These are phyloP conservation scores for Lactifluus piperatus DNA, from an alignment of 768 basidiomycete genomes.

Conservation along the genomic window DNA sequence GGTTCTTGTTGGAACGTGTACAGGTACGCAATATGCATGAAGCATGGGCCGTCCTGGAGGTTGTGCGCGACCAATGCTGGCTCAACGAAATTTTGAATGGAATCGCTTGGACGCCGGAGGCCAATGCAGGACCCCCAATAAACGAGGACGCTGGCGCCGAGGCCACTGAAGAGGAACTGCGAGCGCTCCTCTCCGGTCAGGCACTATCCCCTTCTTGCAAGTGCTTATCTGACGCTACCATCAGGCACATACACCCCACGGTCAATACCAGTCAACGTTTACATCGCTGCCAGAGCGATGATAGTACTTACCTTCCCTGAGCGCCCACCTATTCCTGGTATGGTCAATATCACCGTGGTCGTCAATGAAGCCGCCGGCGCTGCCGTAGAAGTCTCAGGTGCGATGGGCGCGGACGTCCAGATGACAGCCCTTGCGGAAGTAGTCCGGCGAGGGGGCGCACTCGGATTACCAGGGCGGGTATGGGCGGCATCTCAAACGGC, in stretches of 20 bases:
- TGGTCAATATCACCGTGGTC: constrained; percentile 54
- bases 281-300: constrained; percentile 41
- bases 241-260: constrained; percentile 45
- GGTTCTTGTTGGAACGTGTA: constrained; percentile 61
- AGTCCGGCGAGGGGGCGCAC: constrained; percentile 59
- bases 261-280: constrained; percentile 68
- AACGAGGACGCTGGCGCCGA: constrained; percentile 27
- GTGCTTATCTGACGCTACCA: neutral
- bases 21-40: constrained; percentile 67
- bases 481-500: constrained; percentile 31
- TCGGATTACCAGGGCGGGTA: constrained; percentile 60
- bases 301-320: constrained; percentile 61
- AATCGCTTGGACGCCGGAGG: constrained; percentile 57
- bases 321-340: constrained; percentile 51
- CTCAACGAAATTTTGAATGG: constrained; percentile 60
- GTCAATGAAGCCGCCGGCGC: constrained; percentile 55
- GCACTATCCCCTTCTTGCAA: constrained; percentile 9
- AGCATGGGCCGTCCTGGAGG: constrained; percentile 70
- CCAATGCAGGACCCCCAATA: constrained; percentile 24
- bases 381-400: constrained; percentile 47
- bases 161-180: constrained; percentile 45
- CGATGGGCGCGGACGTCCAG: constrained; percentile 39
- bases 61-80: constrained; percentile 81
- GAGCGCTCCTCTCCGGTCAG: constrained; percentile 56
- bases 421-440: constrained; percentile 56